These are phyloP conservation scores for Termitomyces sp. DNA, from an alignment of 768 basidiomycete genomes.

Conservation along the genomic window DNA sequence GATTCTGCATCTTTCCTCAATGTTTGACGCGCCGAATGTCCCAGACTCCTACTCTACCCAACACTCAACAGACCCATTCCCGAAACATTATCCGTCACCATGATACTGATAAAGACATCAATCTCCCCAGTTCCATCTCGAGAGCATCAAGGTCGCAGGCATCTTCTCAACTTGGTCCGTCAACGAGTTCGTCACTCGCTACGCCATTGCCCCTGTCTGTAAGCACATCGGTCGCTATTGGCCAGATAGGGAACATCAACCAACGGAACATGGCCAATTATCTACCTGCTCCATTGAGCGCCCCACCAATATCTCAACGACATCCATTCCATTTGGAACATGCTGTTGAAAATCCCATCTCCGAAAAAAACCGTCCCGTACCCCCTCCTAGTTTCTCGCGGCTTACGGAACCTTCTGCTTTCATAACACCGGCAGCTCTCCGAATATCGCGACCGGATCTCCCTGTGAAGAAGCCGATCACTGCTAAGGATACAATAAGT, in stretches of 20 bases:
- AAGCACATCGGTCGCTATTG: background rate
- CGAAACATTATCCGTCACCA: background rate
- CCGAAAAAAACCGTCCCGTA: background rate
- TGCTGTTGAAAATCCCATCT: background rate
- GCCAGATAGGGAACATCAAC: background rate
- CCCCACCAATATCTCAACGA: background rate
- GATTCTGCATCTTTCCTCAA: background rate
- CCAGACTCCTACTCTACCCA: background rate
- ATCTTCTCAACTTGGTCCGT: background rate
- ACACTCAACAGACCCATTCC: background rate
- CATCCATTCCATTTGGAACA: background rate
- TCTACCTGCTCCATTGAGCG: conserved; percentile 5
- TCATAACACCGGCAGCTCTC: background rate
- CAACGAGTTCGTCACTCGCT: background rate
- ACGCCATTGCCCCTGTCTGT: conserved; percentile 4
- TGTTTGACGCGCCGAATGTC: background rate
- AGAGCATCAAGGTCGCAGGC: background rate
- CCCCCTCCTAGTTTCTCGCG: background rate
- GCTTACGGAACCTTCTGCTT: background rate
- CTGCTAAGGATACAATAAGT: background rate
- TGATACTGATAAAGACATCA: background rate
- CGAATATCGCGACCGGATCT: background rate
- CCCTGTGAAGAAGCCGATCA: background rate
- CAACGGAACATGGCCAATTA: background rate
- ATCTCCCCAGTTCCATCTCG: conserved; percentile 2